These are phyloP conservation scores for Raphanus hybrid DNA, from an alignment of 441 rosid species.

Conservation along the genomic window DNA sequence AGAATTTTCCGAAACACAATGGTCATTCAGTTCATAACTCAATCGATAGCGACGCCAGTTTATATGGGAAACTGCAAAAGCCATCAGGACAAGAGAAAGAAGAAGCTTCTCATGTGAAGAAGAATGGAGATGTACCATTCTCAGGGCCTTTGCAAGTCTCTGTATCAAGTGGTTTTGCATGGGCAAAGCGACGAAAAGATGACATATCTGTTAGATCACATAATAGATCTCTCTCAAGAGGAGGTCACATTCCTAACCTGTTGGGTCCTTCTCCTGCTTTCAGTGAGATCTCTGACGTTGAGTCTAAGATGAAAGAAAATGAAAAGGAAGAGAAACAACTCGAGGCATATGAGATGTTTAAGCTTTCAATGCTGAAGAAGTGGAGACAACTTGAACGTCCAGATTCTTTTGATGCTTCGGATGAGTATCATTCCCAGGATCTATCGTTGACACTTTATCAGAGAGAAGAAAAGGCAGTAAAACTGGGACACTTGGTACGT, in stretches of 20 bases:
- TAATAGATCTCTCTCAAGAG: constrained; percentile 64
- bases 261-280: constrained; percentile 55
- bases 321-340: constrained; percentile 37
- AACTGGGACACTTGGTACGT: constrained; percentile 75
- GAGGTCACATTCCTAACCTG: constrained; percentile 54
- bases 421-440: constrained; percentile 88
- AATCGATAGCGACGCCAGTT: constrained; percentile 50
- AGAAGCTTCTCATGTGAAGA: constrained; percentile 75
- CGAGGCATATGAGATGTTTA: constrained; percentile 59
- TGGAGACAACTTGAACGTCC: constrained; percentile 88
- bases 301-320: constrained; percentile 55
- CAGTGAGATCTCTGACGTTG: constrained; percentile 53
- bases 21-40: constrained; percentile 46
- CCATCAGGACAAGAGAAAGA: constrained; percentile 55
- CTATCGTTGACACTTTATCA: constrained; percentile 74
- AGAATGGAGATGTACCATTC: constrained; percentile 86
- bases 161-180: constrained; percentile 93
- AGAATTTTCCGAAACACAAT: constrained; percentile 41
- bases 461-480: constrained; percentile 72
- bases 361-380: constrained; percentile 64
- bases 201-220: constrained; percentile 58
- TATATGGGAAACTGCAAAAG: constrained; percentile 53
- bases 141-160: constrained; percentile 91
- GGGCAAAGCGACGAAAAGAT: constrained; percentile 80
- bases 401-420: constrained; percentile 86